Percentiles rank a stretch among this genome's conserved stretches.
Evolutionary conservation across 306 rosid species (phyloP).

Genomic region (Pyrus communis): DNA sequence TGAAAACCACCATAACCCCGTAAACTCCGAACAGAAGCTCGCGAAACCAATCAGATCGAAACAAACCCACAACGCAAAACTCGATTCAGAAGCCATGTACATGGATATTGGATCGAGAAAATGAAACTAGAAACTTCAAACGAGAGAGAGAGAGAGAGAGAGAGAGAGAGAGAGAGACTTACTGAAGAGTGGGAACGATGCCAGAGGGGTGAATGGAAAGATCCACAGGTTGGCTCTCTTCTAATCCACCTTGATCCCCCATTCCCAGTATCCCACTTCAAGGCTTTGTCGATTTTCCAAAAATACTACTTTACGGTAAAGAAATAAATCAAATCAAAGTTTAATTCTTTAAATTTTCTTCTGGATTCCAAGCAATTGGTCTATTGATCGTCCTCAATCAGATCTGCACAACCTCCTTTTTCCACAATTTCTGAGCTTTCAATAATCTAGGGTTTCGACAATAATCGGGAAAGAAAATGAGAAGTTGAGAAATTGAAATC

Average conservation of each 20-base stretch:
- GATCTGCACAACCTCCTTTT: not conserved
- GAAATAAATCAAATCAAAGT: not conserved
- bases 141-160: not conserved
- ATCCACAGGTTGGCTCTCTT: constrained; percentile 18
- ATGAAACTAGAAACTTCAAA: not conserved
- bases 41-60: not conserved
- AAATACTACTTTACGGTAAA: not conserved
- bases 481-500: not conserved
- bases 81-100: not conserved
- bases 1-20: not conserved
- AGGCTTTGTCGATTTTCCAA: not conserved
- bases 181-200: constrained; percentile 21
- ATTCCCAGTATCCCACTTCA: not conserved
- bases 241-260: constrained; percentile 27
- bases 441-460: constrained; percentile 3
- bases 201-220: constrained; percentile 19
- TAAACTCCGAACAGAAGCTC: not conserved
- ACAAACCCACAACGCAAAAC: not conserved
- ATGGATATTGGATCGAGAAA: not conserved
- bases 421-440: not conserved
- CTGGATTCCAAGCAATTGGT: not conserved
- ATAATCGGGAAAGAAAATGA: not conserved
- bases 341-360: not conserved
- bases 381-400: not conserved
- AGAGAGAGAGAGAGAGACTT: not conserved